Evolutionary conservation across 495 filamentous ascomycete genomes (phyloP), one percentile per base, ranked within the genome.

Genomic region (Aspergillus carlsbadensis): DNA sequence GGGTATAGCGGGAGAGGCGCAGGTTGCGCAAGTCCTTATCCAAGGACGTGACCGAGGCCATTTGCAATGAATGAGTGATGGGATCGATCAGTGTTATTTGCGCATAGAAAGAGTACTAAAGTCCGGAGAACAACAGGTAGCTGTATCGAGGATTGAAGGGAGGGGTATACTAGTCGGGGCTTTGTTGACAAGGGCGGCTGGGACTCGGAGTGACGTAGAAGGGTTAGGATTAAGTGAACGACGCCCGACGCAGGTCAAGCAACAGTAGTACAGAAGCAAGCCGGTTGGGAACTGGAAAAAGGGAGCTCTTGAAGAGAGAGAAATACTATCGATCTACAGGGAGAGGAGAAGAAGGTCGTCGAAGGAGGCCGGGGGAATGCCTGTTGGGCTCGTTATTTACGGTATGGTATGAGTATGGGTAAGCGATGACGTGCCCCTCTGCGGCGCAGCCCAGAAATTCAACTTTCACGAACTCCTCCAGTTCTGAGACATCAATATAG

Each of bases 11-110:
- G 36, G 89, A 89, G 65, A 96, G 75, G 70, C 95, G 93, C 77
- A 96, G 68, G 68, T 87, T 92, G 77, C 88, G 89, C 84, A 99
- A 80, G 79, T 99, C 95, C 70, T 91, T 92, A 67, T 99, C 95
- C 33, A 99, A 76, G 54, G 91, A 96, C 42, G 90, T 81, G 8
- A 98, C 95, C 35, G 95, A 97, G 58, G 95, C 92, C 94, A 98
- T 98, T 21, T 22, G 70, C 41, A 55, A 26, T 48, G 13, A 55
- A 14, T 26, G 11, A 41, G 39, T 24, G 48, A 18, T 43, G 58
- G 40, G 55, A 44, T 51, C 37, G 45, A 33, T 62, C 48, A 58
- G 51, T 54, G 17, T 10, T 44, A 22, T 21, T 5, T n/a, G 33
- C 15, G n/a, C 34, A 56, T 60, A 42, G 14, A 51, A 20, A 17